A percentile compares a stretch with the other conserved stretches of the same genome.
Conservation (phyloP, 805 yeast genomes). For the Candida coquimbonensis region DNA sequence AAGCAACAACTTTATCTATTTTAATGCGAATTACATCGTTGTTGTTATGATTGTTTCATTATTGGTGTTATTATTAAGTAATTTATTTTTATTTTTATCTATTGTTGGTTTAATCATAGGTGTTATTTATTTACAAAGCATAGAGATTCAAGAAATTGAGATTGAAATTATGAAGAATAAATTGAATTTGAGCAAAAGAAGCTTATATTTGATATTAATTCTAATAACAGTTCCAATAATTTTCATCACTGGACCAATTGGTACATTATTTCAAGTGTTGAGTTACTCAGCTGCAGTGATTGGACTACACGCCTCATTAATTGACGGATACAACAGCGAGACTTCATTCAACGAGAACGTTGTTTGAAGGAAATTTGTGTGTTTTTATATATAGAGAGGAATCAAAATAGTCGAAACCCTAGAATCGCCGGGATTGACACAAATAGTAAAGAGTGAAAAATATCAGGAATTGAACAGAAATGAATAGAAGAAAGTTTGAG, state of each 20-base stretch:
- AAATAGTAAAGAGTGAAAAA: no score
- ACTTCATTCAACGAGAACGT: conserved; percentile 15
- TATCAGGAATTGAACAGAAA: no score
- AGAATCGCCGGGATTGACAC: no score
- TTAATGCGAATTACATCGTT: conserved; percentile 13
- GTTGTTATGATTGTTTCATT: conserved; percentile 3
- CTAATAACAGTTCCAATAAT: conserved; percentile 1
- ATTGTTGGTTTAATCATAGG: conserved; percentile 1
- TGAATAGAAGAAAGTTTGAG: no score
- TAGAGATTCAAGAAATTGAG: conserved; percentile 2
- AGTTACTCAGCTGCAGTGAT: conserved; percentile 2
- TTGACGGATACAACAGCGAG: conserved; percentile 13
- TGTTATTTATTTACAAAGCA: conserved; percentile 1
- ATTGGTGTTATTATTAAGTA: conserved; percentile 5
- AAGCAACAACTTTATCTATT: conserved; percentile 6
- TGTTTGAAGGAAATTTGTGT: conserved; percentile 1
- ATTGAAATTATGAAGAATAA: neutral
- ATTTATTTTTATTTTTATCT: conserved; percentile 6
- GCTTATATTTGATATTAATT: neutral
- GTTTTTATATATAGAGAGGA: no score
- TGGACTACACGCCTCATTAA: conserved; percentile 5
- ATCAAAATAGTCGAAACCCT: no score
- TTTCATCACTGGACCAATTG: conserved; percentile 1
- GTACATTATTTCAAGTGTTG: conserved; percentile 1
- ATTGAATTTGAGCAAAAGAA: conserved; percentile 1